Evolutionary conservation across 2,329 filamentous ascomycete species (phyloP), one percentile per base, ranked within the genome.

Genomic region (Beauveria australis): DNA sequence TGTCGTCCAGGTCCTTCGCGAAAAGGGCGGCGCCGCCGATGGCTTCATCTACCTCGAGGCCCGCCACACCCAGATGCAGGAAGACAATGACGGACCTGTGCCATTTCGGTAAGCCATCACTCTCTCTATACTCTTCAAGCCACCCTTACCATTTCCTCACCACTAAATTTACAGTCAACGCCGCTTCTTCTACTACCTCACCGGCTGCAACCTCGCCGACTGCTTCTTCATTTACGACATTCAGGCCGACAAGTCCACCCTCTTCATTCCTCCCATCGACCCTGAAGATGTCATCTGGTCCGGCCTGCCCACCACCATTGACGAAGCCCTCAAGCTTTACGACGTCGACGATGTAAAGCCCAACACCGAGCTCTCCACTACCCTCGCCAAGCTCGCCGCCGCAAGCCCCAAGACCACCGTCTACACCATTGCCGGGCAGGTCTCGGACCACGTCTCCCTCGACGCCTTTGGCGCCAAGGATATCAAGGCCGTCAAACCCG

Each of bases 251-350:
- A 85, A 86, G 67, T 83, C 92, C 46, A 95, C 88, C 3, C 85
- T 99, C 53, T 99, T 92, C 77, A 93, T 99, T 67, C 93, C 94
- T 2, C 89, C 92, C 18, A 83, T 92, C 68, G 87, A 96, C 67
- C 84, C 91, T n/a, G 89, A 94, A 48, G 87, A 86, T 59, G 92
- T 97, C 62, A 91, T 97, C 70, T 99, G 93, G 93, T 89, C 89
- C 30, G 94, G 94, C 14, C 81, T 97, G 18, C 94, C 93, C 0
- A 78, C 95, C 63, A 89, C 86, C 41, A 76, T 82, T 40, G 81
- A 89, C 47, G 89, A 97, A 69, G 93, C 93, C 7, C 76, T 89
- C 63, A 75, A 83, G 53, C 81, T 83, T 64, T 97, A 91, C 76
- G 91, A 96, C 66, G 84, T 95, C 64, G 93, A 97, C 71, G 79